Evolutionary conservation across 495 filamentous ascomycete species (phyloP), one percentile per base, ranked within the genome.

Genomic region (Rostrohypoxylon terebratum): DNA sequence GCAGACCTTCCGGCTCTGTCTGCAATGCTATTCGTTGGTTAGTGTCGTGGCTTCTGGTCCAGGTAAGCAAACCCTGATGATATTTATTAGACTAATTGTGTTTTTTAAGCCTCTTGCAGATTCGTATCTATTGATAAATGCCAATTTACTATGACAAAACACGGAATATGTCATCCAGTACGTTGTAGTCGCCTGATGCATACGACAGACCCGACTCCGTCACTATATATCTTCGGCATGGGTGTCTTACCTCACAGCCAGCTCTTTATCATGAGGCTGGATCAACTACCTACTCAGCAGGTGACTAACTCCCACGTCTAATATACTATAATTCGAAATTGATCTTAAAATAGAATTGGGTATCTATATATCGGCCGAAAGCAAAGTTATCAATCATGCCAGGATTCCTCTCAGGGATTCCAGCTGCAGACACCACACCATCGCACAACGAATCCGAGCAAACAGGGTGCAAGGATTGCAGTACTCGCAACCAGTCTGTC

Each of bases 381-480:
- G n/a, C 21, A 20, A 5, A 34, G 13, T 33, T 34, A 13, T 23
- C 13, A 14, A 14, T 34, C 25, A 34, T 34, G 50, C 14, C 13
- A 14, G 50, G 28, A 21, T 8, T 34, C 23, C 14, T 31, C 8
- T 31, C 48, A 6, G 48, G 7, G 3, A 3, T 31, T 31, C 50
- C 13, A 54, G 14, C 16, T 18, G 50, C 51, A 18, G 28, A 55
- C 18, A 55, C 36, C 51, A 55, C 31, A 55, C 7, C 51, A 55
- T 3, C 20, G 4, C 28, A 36, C 31, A 11, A 9, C 14, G 11
- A 8, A 9, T 14, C 50, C 13, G 1, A 54, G 50, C 50, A 54
- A 54, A 54, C 50, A 54, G 10, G 50, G 50, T 18, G 8, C 13
- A 33, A 31, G 23, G 47, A 3, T 50, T 25, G 47, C 47, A 50